phyloP scores from a whole-genome alignment of 2,329 filamentous ascomycete genomes.

The Cercospora citrullina region DNA sequence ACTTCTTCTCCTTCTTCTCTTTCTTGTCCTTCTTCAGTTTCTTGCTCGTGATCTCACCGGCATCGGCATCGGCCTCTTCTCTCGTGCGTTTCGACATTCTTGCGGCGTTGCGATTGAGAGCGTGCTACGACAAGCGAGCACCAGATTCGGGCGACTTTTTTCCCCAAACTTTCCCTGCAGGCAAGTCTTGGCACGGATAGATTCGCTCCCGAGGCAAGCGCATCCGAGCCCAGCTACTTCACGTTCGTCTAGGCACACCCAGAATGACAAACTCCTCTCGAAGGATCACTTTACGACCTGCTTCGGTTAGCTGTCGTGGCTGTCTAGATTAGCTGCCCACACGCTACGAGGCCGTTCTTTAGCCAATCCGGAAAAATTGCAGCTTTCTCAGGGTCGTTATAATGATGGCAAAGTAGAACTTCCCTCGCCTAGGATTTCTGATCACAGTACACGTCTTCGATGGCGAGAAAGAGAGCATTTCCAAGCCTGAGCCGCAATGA shows the following conservation, averaged over 20 bases:
- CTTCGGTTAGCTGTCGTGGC: background rate
- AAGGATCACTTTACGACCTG: conserved; percentile 1
- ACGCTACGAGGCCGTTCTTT: background rate
- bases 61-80: conserved; percentile 30
- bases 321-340: background rate
- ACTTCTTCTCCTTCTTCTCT: conserved; percentile 25
- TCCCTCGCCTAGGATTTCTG: background rate
- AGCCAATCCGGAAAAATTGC: conserved; percentile 5
- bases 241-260: conserved; percentile 5
- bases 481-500: background rate
- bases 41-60: conserved; percentile 24
- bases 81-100: conserved; percentile 35
- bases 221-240: background rate
- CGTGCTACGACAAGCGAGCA: conserved; percentile 1
- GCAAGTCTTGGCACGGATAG: background rate
- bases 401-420: background rate
- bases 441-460: background rate
- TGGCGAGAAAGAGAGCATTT: background rate
- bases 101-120: background rate
- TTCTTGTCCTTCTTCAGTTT: conserved; percentile 37
- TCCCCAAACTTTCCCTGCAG: background rate
- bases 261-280: conserved; percentile 1
- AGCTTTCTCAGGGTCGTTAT: background rate
- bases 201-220: conserved; percentile 8
- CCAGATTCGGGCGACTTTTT: conserved; percentile 14